Evolutionary conservation across 345 rosid genomes (phyloP).

Genomic region (Brassica napus): DNA sequence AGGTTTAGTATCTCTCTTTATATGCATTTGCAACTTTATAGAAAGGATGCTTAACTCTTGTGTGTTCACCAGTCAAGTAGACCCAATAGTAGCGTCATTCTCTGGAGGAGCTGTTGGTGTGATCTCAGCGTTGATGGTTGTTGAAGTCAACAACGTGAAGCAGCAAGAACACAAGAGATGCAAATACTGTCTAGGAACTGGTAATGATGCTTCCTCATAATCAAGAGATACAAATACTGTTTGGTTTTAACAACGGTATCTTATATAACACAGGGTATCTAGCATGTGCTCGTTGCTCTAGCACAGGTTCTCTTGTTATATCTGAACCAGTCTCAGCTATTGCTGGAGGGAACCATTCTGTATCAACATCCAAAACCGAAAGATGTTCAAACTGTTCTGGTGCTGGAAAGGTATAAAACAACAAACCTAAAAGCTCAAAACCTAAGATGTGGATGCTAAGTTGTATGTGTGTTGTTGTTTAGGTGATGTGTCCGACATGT

Average conservation of each 20-base stretch:
- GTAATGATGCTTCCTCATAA: slow-evolving; percentile 36
- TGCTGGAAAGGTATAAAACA: slow-evolving; percentile 73
- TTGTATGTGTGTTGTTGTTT: slow-evolving; percentile 23
- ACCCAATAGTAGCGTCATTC: slow-evolving; percentile 97
- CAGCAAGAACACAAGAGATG: slow-evolving; percentile 95
- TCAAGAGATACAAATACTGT: background rate
- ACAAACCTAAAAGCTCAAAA: slow-evolving; percentile 3
- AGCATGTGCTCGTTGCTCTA: slow-evolving; percentile 95
- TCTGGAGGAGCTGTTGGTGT: slow-evolving; percentile 99
- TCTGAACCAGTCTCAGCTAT: slow-evolving; percentile 66
- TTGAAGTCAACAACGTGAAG: slow-evolving; percentile 93
- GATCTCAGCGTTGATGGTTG: slow-evolving; percentile 94
- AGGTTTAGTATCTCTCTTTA: slow-evolving; percentile 58
- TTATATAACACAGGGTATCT: slow-evolving; percentile 65
- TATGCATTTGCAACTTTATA: background rate
- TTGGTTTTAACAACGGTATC: background rate
- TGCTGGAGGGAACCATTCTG: slow-evolving; percentile 51
- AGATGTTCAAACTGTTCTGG: slow-evolving; percentile 97
- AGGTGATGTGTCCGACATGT: slow-evolving; percentile 99
- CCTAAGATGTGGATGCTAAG: slow-evolving; percentile 6
- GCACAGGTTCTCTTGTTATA: slow-evolving; percentile 73
- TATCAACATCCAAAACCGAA: slow-evolving; percentile 64
- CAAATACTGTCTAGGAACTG: slow-evolving; percentile 98
- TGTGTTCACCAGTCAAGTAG: slow-evolving; percentile 65
- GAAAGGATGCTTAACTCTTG: slow-evolving; percentile 11